Evolutionary conservation across 2,329 filamentous ascomycete species (phyloP), one percentile per base, ranked within the genome.

Genomic region (Stagonosporopsis rhizophila): DNA sequence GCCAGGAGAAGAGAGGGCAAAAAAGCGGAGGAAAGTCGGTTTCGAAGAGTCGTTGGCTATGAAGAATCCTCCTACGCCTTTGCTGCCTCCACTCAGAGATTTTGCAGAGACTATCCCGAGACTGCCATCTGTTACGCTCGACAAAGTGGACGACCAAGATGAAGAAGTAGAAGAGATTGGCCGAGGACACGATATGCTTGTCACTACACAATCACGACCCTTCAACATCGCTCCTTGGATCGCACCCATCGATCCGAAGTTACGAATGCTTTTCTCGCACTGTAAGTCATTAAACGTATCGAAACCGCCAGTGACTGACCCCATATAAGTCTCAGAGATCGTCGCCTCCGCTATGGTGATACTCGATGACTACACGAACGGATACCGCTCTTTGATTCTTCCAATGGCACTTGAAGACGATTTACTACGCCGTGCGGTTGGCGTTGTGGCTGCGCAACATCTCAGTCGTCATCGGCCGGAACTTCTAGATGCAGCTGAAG

Each of bases 311-410:
- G 34, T 7, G 35, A 32, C 52, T 54, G 11, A 58, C 20, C 14
- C 45, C 51, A 30, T 8, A 0, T 2, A 0, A 77, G 75, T 78
- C 40, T 74, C 77, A 4, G 64, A 74, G 17, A 69, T 52, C 11
- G 70, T 79, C 9, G 77, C 77, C 0, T 72, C 75, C 0, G 69
- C 72, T 19, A 79, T 79, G 77, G 76, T 79, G 1, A 70, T 79
- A 0, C 58, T 78, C 9, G 77, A 79, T 50, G 68, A 60, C 5
- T 44, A 64, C 0, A 65, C 56, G 8, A 79, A 79, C 34, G 77
- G 76, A 14, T 79, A 79, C 38, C 66, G 77, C 22, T 64, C 78
- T 6, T 52, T 78, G 11, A 69, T 79, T 6, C 64, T 79, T 2
- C 76, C 77, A 2, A 71, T 79, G n/a, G 77, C 77, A 0, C 67